A percentile compares a stretch with the other conserved stretches of the same genome.
Conservation (phyloP, 208 protist species). For the Acanthamoeba rhysodes region DNA sequence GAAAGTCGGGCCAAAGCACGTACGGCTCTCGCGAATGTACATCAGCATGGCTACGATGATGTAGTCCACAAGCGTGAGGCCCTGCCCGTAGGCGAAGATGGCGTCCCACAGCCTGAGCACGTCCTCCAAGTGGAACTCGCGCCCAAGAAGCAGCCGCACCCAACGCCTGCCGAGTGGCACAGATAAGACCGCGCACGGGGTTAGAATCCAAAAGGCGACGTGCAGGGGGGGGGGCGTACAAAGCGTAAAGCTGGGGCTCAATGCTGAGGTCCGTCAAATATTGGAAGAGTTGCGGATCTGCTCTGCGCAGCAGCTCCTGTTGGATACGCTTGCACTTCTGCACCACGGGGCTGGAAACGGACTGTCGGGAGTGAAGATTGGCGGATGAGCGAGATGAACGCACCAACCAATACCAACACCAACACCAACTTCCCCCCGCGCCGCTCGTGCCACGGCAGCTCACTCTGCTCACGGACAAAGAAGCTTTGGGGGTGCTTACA, state of each 20-base stretch:
- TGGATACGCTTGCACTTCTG: slow-evolving; percentile 85
- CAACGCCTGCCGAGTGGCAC: slow-evolving; percentile 80
- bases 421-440: no score
- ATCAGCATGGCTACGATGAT: slow-evolving; percentile 89
- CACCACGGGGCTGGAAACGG: slow-evolving; percentile 37
- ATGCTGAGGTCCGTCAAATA: slow-evolving; percentile 85
- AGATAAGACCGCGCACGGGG: no score
- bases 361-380: neutral
- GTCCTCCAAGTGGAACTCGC: slow-evolving; percentile 91
- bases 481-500: neutral
- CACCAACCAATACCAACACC: no score
- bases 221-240: slow-evolving; percentile 56
- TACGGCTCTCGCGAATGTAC: slow-evolving; percentile 87
- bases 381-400: no score
- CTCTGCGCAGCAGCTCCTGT: slow-evolving; percentile 79
- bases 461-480: neutral
- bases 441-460: no score
- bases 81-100: slow-evolving; percentile 86
- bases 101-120: slow-evolving; percentile 89
- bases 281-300: slow-evolving; percentile 81
- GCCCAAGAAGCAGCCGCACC: slow-evolving; percentile 89
- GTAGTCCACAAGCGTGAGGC: slow-evolving; percentile 86
- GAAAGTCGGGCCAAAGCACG: neutral
- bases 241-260: slow-evolving; percentile 87
- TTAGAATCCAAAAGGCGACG: neutral